These are phyloP conservation scores for Zasmidium citrigriseum DNA, from an alignment of 2,329 filamentous ascomycete species.

Conservation along the genomic window DNA sequence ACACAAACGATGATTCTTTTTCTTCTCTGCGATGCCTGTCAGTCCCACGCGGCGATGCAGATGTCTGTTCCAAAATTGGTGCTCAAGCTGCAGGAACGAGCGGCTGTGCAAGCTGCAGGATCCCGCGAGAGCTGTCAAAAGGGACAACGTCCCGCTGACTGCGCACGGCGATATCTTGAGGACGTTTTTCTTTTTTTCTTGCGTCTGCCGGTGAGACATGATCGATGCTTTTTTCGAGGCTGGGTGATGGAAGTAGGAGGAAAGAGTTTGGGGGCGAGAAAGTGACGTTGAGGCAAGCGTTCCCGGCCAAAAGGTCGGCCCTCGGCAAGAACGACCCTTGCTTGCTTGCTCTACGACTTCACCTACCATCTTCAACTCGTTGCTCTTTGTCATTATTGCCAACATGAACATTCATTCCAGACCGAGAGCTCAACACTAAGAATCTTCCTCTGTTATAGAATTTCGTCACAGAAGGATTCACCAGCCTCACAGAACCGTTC, in stretches of 20 bases:
- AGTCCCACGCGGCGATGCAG: neutral
- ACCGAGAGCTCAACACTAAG: no score
- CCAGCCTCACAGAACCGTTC: neutral
- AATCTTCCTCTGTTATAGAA: no score
- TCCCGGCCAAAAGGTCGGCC: neutral
- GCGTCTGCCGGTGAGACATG: neutral
- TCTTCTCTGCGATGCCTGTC: neutral
- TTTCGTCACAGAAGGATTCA: neutral
- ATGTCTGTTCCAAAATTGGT: conserved; percentile 1
- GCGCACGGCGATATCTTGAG: neutral
- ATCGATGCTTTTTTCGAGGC: no score
- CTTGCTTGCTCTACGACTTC: neutral
- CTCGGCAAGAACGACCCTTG: neutral
- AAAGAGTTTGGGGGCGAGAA: neutral
- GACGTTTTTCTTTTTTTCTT: neutral
- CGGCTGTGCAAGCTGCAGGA: conserved; percentile 1
- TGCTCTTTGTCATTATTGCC: no score
- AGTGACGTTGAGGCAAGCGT: neutral
- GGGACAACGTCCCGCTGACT: neutral
- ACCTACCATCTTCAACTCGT: no score
- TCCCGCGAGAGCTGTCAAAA: neutral
- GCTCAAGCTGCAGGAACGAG: neutral
- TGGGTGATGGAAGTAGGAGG: neutral
- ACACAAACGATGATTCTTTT: neutral
- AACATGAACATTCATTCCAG: no score